Conservation (phyloP, 345 rosid species). For the Syzygium oleosum region DNA sequence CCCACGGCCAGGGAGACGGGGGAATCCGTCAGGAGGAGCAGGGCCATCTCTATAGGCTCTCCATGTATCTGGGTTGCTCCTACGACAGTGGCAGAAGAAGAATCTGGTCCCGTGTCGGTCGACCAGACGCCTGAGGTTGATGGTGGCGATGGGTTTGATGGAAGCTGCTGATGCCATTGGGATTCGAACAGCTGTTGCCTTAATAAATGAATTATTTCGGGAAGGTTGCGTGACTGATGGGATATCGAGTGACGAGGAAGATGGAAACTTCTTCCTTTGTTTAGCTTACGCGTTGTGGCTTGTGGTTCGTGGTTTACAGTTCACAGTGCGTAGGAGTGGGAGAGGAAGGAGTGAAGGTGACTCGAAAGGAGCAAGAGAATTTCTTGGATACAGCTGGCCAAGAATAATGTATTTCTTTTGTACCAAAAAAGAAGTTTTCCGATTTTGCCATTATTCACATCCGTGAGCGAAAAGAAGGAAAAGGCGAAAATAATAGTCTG, state of each 20-base stretch:
- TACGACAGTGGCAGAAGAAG: neutral
- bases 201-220: neutral
- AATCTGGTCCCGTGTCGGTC: neutral
- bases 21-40: slow-evolving; percentile 30
- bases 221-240: neutral
- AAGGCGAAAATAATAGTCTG: neutral
- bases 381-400: neutral
- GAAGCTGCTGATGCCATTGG: neutral
- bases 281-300: neutral
- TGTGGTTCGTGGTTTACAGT: neutral
- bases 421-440: neutral
- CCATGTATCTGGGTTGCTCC: neutral
- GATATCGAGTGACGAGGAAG: neutral
- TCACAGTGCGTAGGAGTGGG: neutral
- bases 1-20: slow-evolving; percentile 26
- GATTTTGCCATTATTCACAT: neutral
- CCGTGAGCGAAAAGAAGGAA: neutral
- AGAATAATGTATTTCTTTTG: neutral
- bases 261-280: neutral
- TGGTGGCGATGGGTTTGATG: neutral
- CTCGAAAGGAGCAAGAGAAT: neutral
- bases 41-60: slow-evolving; percentile 5
- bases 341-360: neutral
- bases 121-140: neutral
- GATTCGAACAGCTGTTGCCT: neutral